phyloP scores from a whole-genome alignment of 75 land plant species.

The Pinus albicaulis region DNA sequence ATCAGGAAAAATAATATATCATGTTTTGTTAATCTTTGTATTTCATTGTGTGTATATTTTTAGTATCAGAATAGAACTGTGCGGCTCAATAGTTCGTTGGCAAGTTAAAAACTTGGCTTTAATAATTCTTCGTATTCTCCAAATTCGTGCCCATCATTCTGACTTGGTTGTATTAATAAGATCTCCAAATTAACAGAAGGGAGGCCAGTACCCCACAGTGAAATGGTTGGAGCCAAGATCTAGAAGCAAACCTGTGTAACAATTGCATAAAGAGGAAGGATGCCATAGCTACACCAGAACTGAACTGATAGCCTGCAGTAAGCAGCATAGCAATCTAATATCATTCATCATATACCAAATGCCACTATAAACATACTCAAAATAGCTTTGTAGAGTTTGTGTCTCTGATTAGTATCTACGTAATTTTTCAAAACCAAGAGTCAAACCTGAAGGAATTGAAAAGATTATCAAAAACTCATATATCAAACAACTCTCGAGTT shows the following conservation, averaged over 20 bases:
- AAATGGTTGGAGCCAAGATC: not conserved
- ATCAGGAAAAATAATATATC: not conserved
- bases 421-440: too few relatives aligned
- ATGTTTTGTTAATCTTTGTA: not conserved
- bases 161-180: not conserved
- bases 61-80: not conserved
- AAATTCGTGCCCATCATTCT: too few relatives aligned
- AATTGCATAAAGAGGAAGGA: conserved; percentile 61
- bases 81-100: not conserved
- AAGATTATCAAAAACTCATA: too few relatives aligned
- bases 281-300: conserved; percentile 78
- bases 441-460: too few relatives aligned
- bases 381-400: too few relatives aligned
- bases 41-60: not conserved
- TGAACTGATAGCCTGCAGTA: conserved; percentile 54
- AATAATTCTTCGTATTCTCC: not conserved
- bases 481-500: too few relatives aligned
- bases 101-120: not conserved
- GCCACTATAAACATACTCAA: not conserved
- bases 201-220: not conserved
- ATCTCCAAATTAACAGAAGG: not conserved
- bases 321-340: not conserved
- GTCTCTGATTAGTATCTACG: too few relatives aligned
- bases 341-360: not conserved
- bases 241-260: conserved; percentile 43